phyloP scores from a whole-genome alignment of 192 early-diverging fungal species.

The Gigaspora rosea region DNA sequence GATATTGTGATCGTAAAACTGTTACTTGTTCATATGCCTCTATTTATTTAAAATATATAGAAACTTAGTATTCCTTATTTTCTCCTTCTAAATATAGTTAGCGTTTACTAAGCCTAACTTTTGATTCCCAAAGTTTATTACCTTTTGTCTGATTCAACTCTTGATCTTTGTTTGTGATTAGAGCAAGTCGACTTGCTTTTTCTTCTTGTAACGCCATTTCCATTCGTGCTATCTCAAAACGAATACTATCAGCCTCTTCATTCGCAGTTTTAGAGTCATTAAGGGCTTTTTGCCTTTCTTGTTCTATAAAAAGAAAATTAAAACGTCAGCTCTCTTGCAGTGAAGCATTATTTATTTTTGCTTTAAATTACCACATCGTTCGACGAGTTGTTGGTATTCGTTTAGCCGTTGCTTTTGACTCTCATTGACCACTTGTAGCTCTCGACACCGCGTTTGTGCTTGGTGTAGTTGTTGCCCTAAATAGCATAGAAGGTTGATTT shows the following conservation, averaged over 20 bases:
- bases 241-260: not conserved
- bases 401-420: not conserved
- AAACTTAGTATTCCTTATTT: not conserved
- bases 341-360: not conserved
- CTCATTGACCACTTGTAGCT: not conserved
- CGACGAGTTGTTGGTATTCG: not conserved
- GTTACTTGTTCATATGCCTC: not conserved
- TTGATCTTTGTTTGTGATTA: not conserved
- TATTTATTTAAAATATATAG: not conserved
- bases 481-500: not conserved
- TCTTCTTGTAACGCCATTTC: not conserved
- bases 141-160: not conserved
- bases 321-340: not conserved
- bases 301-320: not conserved
- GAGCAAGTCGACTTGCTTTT: not conserved
- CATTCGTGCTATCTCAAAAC: not conserved
- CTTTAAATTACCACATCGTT: not conserved
- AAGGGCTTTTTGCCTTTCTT: not conserved
- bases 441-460: not conserved
- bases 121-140: not conserved
- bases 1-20: not conserved
- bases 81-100: not conserved
- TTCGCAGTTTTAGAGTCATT: not conserved
- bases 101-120: not conserved
- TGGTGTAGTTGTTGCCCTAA: not conserved